phyloP scores from a whole-genome alignment of 441 rosid genomes.

The Erodium texanum region DNA sequence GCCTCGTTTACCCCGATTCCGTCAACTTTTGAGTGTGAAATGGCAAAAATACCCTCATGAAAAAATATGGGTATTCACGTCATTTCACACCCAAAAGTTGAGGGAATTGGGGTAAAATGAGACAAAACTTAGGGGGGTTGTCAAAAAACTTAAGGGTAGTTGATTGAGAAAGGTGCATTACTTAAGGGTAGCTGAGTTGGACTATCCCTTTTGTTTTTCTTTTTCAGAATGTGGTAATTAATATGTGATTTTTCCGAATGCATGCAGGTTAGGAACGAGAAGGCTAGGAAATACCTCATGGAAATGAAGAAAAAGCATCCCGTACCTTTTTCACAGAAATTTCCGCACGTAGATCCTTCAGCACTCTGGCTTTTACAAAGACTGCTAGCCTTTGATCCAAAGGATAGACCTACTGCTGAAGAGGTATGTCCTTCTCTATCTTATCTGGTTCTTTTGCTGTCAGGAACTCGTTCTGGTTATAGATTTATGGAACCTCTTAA shows the following conservation, averaged over 20 bases:
- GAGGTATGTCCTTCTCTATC: constrained; percentile 36
- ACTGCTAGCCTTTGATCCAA: constrained; percentile 90
- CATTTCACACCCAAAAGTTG: too few relatives aligned
- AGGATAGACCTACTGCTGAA: constrained; percentile 84
- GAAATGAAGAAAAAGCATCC: constrained; percentile 90
- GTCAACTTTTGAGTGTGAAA: too few relatives aligned
- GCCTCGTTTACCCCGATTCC: too few relatives aligned
- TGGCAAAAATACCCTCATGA: too few relatives aligned
- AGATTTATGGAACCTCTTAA: too few relatives aligned
- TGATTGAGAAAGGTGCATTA: too few relatives aligned
- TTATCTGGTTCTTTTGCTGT: neutral
- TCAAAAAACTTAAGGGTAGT: neutral
- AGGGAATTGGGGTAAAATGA: too few relatives aligned
- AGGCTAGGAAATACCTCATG: constrained; percentile 83
- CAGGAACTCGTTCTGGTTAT: too few relatives aligned
- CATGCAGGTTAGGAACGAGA: constrained; percentile 77
- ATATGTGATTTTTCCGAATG: neutral
- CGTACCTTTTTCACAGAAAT: constrained; percentile 58
- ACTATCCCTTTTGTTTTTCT: neutral
- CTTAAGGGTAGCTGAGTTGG: too few relatives aligned
- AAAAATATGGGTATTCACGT: too few relatives aligned
- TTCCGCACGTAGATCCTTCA: constrained; percentile 74
- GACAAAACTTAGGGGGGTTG: neutral
- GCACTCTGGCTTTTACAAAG: constrained; percentile 59
- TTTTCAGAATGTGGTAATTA: neutral